phyloP scores from a whole-genome alignment of 1,284 basidiomycete genomes.

The Irpex sp. region DNA sequence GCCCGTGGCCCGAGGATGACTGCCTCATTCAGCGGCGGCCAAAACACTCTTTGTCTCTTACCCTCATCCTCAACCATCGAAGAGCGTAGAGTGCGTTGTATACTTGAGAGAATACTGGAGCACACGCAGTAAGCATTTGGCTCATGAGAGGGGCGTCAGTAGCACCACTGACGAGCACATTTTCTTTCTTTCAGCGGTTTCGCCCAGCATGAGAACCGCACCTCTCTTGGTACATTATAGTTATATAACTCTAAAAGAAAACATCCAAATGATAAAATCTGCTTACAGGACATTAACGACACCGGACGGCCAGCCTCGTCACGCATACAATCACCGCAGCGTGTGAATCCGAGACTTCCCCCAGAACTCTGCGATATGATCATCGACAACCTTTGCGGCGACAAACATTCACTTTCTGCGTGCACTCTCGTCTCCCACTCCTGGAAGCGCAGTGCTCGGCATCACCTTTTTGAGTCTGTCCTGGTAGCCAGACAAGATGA shows the following conservation, averaged over 20 bases:
- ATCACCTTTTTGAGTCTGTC: constrained; percentile 12
- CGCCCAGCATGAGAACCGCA: background rate
- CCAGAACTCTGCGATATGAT: constrained; percentile 15
- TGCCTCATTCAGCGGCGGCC: background rate
- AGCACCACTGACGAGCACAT: no score
- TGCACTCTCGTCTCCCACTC: constrained; percentile 10
- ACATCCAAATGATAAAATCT: no score
- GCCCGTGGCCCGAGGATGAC: no score
- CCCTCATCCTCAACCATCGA: background rate
- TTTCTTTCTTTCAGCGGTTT: background rate
- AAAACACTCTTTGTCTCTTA: background rate
- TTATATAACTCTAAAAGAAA: no score
- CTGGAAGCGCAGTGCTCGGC: constrained; percentile 11
- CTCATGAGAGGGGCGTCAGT: no score
- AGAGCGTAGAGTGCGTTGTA: no score
- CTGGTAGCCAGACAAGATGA: constrained; percentile 5
- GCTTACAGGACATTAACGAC: background rate
- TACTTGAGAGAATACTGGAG: no score
- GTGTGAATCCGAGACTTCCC: constrained; percentile 4
- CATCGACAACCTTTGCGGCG: constrained; percentile 9
- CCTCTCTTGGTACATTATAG: background rate
- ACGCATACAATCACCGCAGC: background rate
- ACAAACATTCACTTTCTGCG: constrained; percentile 3
- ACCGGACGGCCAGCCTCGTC: background rate
- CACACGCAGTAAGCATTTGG: no score